These are phyloP conservation scores for Iberis pinnata DNA, from an alignment of 345 rosid species.

Conservation along the genomic window DNA sequence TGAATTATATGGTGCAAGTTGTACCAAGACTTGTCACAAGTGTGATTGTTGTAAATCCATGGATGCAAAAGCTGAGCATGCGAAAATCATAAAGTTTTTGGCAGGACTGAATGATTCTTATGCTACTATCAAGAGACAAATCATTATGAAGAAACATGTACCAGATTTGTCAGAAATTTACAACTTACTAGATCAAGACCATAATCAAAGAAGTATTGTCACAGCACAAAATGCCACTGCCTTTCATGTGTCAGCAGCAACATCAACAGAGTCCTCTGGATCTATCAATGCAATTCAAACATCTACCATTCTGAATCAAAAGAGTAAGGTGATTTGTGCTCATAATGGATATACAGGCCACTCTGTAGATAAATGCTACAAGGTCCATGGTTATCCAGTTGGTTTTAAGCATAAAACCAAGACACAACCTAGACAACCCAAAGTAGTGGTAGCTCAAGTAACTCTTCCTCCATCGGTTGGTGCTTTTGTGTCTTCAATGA, in stretches of 20 bases:
- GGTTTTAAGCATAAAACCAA: neutral
- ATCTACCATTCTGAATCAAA: too few species aligned
- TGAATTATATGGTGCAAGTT: neutral
- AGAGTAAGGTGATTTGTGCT: fast-evolving
- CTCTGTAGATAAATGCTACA: neutral
- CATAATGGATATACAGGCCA: neutral
- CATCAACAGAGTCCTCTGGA: fast-evolving
- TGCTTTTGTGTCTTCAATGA: too few species aligned
- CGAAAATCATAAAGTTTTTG: neutral
- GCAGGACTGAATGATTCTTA: neutral
- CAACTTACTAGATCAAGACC: neutral
- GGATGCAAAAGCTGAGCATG: fast-evolving
- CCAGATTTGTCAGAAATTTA: neutral
- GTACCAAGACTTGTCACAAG: fast-evolving
- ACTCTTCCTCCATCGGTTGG: too few species aligned
- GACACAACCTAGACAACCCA: too few species aligned
- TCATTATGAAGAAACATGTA: neutral
- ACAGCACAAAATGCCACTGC: fast-evolving
- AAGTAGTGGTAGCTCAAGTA: too few species aligned
- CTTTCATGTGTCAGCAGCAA: neutral
- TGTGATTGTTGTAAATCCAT: neutral
- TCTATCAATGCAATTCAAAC: neutral
- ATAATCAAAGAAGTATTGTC: neutral
- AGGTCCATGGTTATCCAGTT: neutral
- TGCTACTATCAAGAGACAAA: neutral